Percentiles rank a stretch among this genome's conserved stretches.
Conservation (phyloP, 202 grass and related monocot genomes). For the Schoenoplectus tabernaemontani region DNA sequence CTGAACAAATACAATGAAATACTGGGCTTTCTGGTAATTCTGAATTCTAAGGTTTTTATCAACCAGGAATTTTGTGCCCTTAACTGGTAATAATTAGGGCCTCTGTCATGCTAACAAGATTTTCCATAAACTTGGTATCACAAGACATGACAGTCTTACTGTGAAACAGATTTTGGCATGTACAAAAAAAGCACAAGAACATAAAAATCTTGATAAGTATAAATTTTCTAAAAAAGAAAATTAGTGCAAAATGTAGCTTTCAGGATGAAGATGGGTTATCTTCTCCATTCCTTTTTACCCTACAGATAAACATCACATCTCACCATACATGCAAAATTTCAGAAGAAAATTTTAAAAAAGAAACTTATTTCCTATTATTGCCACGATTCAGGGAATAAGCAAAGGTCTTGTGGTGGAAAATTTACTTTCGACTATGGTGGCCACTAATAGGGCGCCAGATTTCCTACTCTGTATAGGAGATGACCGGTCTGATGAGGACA, state of each 20-base stretch:
- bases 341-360: background rate
- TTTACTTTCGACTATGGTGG: slow-evolving; percentile 51
- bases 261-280: slow-evolving; percentile 42
- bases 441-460: slow-evolving; percentile 43
- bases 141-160: background rate
- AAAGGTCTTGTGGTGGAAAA: slow-evolving; percentile 74
- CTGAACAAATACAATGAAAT: background rate
- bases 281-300: slow-evolving; percentile 33
- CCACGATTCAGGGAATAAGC: slow-evolving; percentile 76
- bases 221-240: background rate
- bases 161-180: background rate
- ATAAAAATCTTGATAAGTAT: background rate
- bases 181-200: background rate
- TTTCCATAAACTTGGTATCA: background rate
- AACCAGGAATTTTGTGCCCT: background rate
- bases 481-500: slow-evolving; percentile 92
- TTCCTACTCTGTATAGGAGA: slow-evolving; percentile 92
- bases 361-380: background rate
- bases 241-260: slow-evolving; percentile 34
- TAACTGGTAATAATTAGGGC: background rate
- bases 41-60: slow-evolving; percentile 1
- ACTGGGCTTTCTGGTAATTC: background rate
- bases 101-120: background rate
- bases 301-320: slow-evolving; percentile 37
- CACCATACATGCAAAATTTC: slow-evolving; percentile 1